Evolutionary conservation across 106 monocot genomes (phyloP), one percentile per base, ranked within the genome.

Genomic region (Dendrobium chrysotoxum): DNA sequence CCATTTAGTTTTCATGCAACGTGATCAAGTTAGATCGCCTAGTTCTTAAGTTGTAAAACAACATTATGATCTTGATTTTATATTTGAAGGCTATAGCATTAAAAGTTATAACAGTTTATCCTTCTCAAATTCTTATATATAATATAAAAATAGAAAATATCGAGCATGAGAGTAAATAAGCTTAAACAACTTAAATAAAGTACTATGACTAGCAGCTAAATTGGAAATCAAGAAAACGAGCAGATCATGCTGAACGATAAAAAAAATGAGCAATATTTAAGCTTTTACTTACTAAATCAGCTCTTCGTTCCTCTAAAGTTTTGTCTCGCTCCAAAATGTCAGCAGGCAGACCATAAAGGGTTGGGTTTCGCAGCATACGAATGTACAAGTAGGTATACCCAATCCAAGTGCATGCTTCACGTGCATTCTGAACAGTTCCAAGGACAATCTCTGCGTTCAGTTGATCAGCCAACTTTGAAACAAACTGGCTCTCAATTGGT

Each of bases 371-470:
- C 42, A 95, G 80, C 99, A 99, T 95, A 1, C 99, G 85, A 50
- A 99, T 91, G 73, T 93, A 99, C 40, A 99, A 85, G 40, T 99
- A 99, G 10, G 99, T 99, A 66, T 99, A 99, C 7, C 91, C 92
- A 81, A 95, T 85, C 99, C 99, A 99, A 12, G 91, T 90, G 75
- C 99, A 99, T 39, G 95, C 99, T 78, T 99, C 99, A 38, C 90
- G 85, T 45, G 99, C 95, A 90, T 99, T 99, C 80, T 99, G 95
- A 85, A 99, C 93, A 41, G 99, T 91, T 40, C 99, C 99, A 77
- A 99, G 88, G 28, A 99, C 95, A 87, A 99, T 95, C 88, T 99
- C 99, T 2, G 99, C 99, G 85, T 99, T 99, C 77, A 99, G 79
- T 84, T 99, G 99, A 68, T 99, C 99, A n/a, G 99, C 99, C 71